Percentiles rank a stretch among this genome's conserved stretches.
phyloP scores from a whole-genome alignment of 345 rosid species.

The Pugionium cornutum region DNA sequence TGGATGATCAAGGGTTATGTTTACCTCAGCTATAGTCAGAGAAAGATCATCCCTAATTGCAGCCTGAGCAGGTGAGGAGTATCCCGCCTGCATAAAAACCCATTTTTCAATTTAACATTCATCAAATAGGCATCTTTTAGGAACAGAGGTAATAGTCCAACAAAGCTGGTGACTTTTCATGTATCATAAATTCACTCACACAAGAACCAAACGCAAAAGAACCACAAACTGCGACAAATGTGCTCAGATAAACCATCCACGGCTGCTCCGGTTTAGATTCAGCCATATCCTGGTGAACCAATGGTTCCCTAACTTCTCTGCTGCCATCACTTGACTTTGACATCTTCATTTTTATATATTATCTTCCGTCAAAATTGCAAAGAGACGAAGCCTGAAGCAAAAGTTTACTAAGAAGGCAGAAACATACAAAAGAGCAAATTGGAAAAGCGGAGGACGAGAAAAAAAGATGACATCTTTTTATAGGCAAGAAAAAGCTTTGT shows the following conservation, averaged over 20 bases:
- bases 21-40: conserved; percentile 65
- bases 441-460: conserved; percentile 25
- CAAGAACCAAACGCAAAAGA: conserved; percentile 83
- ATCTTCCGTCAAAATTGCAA: conserved; percentile 29
- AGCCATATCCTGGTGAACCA: conserved; percentile 35
- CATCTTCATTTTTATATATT: conserved; percentile 26
- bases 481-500: conserved; percentile 32
- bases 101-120: conserved; percentile 7
- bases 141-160: neutral
- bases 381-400: conserved; percentile 38
- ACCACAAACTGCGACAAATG: conserved; percentile 82
- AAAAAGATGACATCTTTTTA: conserved; percentile 12
- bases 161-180: conserved; percentile 3
- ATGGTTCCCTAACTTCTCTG: conserved; percentile 27
- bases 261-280: conserved; percentile 44
- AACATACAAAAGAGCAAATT: conserved; percentile 21
- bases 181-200: conserved; percentile 47
- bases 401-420: conserved; percentile 28
- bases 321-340: conserved; percentile 30
- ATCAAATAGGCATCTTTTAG: conserved; percentile 2
- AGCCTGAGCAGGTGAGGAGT: conserved; percentile 83
- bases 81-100: conserved; percentile 65
- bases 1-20: neutral
- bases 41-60: conserved; percentile 75
- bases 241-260: conserved; percentile 79